Percentiles rank a stretch among this genome's conserved stretches.
phyloP scores from a whole-genome alignment of 352 stramenopile genomes.

The Pythium sp. region DNA sequence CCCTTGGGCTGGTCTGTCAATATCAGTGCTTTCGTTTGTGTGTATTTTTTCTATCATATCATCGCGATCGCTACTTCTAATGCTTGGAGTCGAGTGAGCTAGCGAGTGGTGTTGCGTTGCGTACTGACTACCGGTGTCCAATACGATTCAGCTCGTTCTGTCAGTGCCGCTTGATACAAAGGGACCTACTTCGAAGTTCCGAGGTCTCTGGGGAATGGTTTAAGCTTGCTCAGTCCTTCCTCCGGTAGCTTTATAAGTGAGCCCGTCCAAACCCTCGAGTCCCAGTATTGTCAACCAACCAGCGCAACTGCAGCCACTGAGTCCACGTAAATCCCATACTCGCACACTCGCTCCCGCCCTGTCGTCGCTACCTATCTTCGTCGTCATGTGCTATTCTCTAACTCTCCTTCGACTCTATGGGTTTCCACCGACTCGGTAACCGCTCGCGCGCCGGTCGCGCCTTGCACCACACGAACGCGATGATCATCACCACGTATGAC shows the following conservation, averaged over 20 bases:
- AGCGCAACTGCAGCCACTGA: neutral
- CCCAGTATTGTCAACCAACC: neutral
- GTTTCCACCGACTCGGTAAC: slow-evolving; percentile 78
- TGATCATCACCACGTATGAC: slow-evolving; percentile 63
- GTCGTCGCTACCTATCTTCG: neutral
- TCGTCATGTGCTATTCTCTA: slow-evolving; percentile 15
- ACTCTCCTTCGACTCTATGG: slow-evolving; percentile 69
- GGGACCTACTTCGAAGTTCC: neutral
- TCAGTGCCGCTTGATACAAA: neutral
- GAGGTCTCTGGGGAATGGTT: neutral
- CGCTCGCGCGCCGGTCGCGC: slow-evolving; percentile 63
- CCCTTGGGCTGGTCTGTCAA: neutral
- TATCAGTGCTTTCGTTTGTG: neutral
- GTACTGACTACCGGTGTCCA: neutral
- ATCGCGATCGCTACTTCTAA: neutral
- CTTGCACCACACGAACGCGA: slow-evolving; percentile 77
- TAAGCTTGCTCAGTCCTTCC: too few relatives aligned
- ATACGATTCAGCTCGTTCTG: too few relatives aligned
- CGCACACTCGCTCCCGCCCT: neutral
- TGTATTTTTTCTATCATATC: neutral
- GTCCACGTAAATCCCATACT: neutral
- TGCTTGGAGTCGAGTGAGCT: neutral
- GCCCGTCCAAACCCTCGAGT: neutral
- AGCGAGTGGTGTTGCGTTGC: neutral
- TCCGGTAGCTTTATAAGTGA: neutral